Evolutionary conservation across 495 filamentous ascomycete genomes (phyloP), one percentile per base, ranked within the genome.

Genomic region (Neurospora sp.): DNA sequence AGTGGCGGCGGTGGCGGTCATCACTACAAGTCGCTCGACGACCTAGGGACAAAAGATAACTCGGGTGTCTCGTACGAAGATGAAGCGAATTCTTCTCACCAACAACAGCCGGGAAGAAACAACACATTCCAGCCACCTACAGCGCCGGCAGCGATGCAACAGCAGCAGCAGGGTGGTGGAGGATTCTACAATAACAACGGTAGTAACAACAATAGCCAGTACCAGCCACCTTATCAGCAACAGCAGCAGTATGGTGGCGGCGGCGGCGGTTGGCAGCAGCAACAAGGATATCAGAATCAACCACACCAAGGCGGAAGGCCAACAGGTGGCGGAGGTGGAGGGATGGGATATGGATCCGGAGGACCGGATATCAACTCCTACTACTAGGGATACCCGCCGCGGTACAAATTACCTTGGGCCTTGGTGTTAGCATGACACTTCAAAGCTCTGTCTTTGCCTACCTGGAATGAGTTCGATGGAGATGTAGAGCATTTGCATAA

Each of bases 61-160:
- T 81, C 81, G 23, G 76, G 77, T 27, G 81, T 84, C 14, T 83
- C 83, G 2, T 85, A 85, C 69, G 84, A 85, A 69, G 84, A 85
- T 38, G 75, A 74, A 8, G 69, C 72, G 31, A 71, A 71, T 16
- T 70, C 54, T 16, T 66, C 54, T 9, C 54, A 66, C 27, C 54
- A 66, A 35, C 54, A 35, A 27, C 54, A 35, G 27, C 14, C 12
- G 7, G 23, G 23, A 12, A 66, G 54, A 66, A 66, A 66, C 27
- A 66, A 73, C 35, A 76, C 35, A 20, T 79, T 79, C 54, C 69
- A 73, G 8, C 66, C 66, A 42, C 75, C 79, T 10, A 35, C 75
- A 0, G 66, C 75, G 37, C 70, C 76, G 37, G 76, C 76, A 20
- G 75, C 75, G n/a, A 73, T 70, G 2, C 74, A 73, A 9, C 41